Evolutionary conservation across 371 early-diverging fungal species (phyloP), one percentile per base, ranked within the genome.

Genomic region (Coemansia sp.): DNA sequence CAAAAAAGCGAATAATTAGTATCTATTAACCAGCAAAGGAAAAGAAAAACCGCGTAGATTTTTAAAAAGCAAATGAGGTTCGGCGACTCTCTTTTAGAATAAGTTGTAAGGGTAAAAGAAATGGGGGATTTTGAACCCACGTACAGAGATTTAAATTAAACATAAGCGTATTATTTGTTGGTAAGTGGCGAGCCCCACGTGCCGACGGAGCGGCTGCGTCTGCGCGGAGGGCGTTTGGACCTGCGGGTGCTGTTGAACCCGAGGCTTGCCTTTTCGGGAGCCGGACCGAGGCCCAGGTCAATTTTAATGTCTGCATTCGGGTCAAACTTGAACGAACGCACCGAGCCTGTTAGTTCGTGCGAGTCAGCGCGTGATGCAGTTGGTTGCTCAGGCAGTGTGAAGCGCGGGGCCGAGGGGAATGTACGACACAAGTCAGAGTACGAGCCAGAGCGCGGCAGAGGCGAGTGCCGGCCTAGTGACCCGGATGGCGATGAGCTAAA

Each of bases 141-240:
- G 16, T 44, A 44, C 44, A 44, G 6, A 44, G 3, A 5, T 12
- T 14, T 16, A 44, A 44, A 44, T 44, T 44, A 44, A 44, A 44
- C 16, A 44, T n/a, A 44, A 16, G 44, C 33, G n/a, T 44, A 16
- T 44, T 14, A 16, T 44, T 44, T 44, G n/a, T 44, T 44, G 16
- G n/a, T 51, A 52, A 23, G 57, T 23, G 42, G 69, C 16, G 62
- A 39, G 12, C 18, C 58, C 77, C 77, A 75, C 0, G 64, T 55
- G 11, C 77, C 72, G 5, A 75, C 66, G 16, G 77, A 75, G 12
- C 67, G 40, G 33, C 77, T 75, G 44, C 77, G 60, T 7, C 77
- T 64, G 7, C 77, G 54, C n/a, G 62, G 59, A 6, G 64, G 62
- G 1, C 62, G 62, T 11, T 42, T 48, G 39, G 51, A 51, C 8